Conservation (phyloP, 805 yeast species). For the Ogataea paraovalis region DNA sequence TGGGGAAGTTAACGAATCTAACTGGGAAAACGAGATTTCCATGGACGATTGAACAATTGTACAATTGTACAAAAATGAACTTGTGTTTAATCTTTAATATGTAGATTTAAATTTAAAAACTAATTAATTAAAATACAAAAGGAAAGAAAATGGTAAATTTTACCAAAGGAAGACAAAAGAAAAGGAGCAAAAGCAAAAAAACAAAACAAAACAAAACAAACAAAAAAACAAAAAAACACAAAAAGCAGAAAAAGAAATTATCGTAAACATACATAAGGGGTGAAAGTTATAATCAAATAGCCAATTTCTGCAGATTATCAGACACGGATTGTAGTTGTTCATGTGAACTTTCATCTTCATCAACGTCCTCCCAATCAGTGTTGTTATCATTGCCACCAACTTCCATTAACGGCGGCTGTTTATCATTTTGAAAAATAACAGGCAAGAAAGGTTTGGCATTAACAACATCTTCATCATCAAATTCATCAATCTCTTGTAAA, state of each 20-base stretch:
- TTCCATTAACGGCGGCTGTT: too few relatives aligned
- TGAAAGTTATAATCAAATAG: background rate
- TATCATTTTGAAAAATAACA: conserved; percentile 22
- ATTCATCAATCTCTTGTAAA: background rate
- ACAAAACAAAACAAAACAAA: background rate
- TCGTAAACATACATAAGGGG: too few relatives aligned
- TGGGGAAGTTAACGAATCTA: conserved; percentile 37
- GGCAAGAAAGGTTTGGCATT: conserved; percentile 46
- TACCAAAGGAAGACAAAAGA: too few relatives aligned
- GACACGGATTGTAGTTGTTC: background rate
- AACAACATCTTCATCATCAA: conserved; percentile 3
- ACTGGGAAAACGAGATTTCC: conserved; percentile 52
- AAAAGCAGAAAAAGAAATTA: too few relatives aligned
- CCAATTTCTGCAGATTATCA: background rate
- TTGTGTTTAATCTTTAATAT: too few relatives aligned
- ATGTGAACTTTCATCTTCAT: conserved; percentile 21
- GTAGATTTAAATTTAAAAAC: background rate
- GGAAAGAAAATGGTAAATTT: background rate
- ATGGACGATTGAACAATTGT: conserved; percentile 26
- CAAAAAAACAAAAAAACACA: background rate
- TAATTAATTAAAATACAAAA: background rate
- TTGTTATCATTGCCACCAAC: conserved; percentile 28
- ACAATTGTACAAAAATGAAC: background rate
- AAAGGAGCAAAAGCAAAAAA: too few relatives aligned
- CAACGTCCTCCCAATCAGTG: conserved; percentile 27